Evolutionary conservation across 495 filamentous ascomycete genomes (phyloP).

Genomic region (Penicillium daleae): DNA sequence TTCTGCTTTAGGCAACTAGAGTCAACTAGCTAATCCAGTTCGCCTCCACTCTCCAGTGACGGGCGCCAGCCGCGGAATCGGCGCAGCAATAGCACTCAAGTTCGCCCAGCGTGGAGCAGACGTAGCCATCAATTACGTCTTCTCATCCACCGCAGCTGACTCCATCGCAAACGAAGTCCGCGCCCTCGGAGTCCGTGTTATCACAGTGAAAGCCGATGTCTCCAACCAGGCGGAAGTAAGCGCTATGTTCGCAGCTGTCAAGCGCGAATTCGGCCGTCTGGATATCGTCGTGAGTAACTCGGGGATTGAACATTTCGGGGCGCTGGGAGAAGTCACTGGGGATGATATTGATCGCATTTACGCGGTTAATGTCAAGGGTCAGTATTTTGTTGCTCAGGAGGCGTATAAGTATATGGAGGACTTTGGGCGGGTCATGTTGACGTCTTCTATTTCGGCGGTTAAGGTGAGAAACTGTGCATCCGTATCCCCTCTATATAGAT

Average conservation of each 20-base stretch:
- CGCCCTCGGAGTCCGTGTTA: conserved; percentile 43
- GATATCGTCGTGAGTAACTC: conserved; percentile 58
- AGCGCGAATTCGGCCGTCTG: conserved; percentile 44
- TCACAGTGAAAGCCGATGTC: conserved; percentile 57
- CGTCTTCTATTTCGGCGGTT: conserved; percentile 38
- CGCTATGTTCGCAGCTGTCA: conserved; percentile 47
- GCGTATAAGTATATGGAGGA: conserved; percentile 64
- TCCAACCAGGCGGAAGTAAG: conserved; percentile 47
- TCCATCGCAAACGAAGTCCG: conserved; percentile 51
- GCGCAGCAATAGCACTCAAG: conserved; percentile 42
- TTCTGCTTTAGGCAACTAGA: neutral
- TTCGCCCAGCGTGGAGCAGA: conserved; percentile 47
- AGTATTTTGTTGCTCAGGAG: conserved; percentile 69
- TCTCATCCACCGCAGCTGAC: conserved; percentile 42
- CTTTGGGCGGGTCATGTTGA: conserved; percentile 35
- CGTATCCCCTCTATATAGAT: no score
- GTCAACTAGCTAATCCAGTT: neutral
- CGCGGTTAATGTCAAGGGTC: conserved; percentile 58
- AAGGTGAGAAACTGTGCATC: conserved; percentile 30
- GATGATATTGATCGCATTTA: conserved; percentile 59
- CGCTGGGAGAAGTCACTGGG: conserved; percentile 49
- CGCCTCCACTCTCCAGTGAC: conserved; percentile 22
- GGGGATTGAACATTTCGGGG: conserved; percentile 56
- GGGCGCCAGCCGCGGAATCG: conserved; percentile 46
- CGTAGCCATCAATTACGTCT: conserved; percentile 45